Conservation (phyloP, 306 rosid genomes). For the Gastrolobium villosum region DNA sequence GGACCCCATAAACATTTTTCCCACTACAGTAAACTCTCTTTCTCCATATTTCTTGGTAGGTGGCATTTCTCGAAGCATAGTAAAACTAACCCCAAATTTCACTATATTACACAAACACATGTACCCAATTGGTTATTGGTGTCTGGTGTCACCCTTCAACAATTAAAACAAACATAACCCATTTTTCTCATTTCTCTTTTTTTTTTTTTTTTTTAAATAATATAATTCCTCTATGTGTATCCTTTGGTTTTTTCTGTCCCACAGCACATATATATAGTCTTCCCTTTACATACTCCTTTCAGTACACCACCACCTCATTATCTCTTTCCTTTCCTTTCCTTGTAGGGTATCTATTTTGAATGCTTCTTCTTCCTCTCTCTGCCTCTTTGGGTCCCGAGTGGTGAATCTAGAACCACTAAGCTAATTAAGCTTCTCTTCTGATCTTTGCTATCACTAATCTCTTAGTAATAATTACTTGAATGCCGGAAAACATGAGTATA, state of each 20-base stretch:
- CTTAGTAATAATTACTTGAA: conserved; percentile 21
- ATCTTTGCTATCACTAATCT: not conserved
- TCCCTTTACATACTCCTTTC: conserved; percentile 59
- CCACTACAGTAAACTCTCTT: conserved; percentile 37
- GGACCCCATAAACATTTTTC: conserved; percentile 57
- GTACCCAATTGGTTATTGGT: conserved; percentile 49
- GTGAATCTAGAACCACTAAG: conserved; percentile 43
- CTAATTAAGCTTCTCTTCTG: conserved; percentile 16
- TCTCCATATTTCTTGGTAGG: conserved; percentile 59
- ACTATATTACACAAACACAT: not conserved
- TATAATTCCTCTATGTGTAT: conserved; percentile 34
- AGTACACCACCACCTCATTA: conserved; percentile 53
- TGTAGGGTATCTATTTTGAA: conserved; percentile 42
- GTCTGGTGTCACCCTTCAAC: conserved; percentile 44
- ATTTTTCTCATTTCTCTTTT: not conserved
- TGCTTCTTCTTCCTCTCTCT: conserved; percentile 43
- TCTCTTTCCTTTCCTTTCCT: conserved; percentile 35
- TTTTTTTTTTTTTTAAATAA: not conserved
- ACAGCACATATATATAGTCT: conserved; percentile 64
- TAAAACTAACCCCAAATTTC: conserved; percentile 53
- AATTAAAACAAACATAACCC: conserved; percentile 29
- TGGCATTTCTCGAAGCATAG: conserved; percentile 59
- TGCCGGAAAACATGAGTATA: conserved; percentile 78
- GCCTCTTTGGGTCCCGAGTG: conserved; percentile 43
- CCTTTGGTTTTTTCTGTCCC: conserved; percentile 53